Percentiles rank a stretch among this genome's conserved stretches.
phyloP scores from a whole-genome alignment of 805 yeast genomes.

The Hagleromyces aurorensis region DNA sequence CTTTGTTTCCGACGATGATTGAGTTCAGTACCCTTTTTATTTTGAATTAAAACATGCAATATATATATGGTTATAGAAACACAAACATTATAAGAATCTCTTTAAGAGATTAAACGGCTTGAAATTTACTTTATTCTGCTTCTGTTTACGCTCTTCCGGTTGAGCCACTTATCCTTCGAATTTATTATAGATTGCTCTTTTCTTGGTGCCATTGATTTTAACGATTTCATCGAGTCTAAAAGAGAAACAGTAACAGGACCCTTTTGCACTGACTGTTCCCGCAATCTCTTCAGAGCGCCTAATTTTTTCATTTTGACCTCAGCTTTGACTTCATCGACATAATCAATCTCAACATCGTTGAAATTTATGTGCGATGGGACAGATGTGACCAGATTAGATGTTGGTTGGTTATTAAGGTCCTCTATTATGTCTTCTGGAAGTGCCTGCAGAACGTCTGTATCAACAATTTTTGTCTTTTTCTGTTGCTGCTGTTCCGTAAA shows the following conservation, averaged over 20 bases:
- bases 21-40: not conserved
- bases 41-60: constrained; percentile 1
- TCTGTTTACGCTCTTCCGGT: constrained; percentile 26
- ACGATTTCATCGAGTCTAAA: constrained; percentile 12
- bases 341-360: constrained; percentile 21
- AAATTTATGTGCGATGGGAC: constrained; percentile 32
- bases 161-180: constrained; percentile 30
- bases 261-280: constrained; percentile 25
- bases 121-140: constrained; percentile 8
- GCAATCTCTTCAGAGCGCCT: constrained; percentile 29
- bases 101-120: constrained; percentile 3
- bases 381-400: constrained; percentile 12
- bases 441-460: constrained; percentile 29
- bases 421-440: constrained; percentile 36
- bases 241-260: constrained; percentile 39
- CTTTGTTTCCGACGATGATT: constrained; percentile 13
- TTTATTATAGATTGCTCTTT: constrained; percentile 20
- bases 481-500: constrained; percentile 30
- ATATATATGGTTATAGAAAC: too few species aligned
- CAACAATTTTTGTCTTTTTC: constrained; percentile 18
- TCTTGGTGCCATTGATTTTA: constrained; percentile 25
- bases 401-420: constrained; percentile 21
- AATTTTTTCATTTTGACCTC: constrained; percentile 23
- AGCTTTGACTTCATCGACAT: constrained; percentile 11
- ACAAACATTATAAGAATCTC: too few species aligned